Percentiles rank a stretch among this genome's conserved stretches.
Evolutionary conservation across 768 basidiomycete species (phyloP).

Genomic region (Hortiboletus flavorubellus): DNA sequence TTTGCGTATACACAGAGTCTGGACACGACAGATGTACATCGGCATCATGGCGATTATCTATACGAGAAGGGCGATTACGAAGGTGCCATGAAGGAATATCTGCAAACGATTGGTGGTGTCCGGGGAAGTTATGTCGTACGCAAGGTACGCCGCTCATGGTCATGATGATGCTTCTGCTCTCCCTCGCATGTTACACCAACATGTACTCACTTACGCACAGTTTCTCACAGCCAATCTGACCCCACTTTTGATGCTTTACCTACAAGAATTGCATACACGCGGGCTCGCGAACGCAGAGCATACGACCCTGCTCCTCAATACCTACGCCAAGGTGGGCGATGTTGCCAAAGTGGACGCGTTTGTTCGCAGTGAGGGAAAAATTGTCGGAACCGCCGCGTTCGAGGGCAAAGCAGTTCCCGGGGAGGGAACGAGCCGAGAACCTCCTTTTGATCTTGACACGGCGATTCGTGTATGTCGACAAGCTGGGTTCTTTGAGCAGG

Average conservation of each 20-base stretch:
- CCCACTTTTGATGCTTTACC: constrained; percentile 90
- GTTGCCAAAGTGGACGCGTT: constrained; percentile 84
- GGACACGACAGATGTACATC: constrained; percentile 86
- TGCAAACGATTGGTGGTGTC: constrained; percentile 84
- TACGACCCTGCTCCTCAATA: constrained; percentile 93
- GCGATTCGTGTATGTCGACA: constrained; percentile 96
- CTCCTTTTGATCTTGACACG: constrained; percentile 96
- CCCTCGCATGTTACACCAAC: neutral
- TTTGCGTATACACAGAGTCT: constrained; percentile 79
- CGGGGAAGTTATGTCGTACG: constrained; percentile 96
- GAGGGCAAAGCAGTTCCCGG: constrained; percentile 22
- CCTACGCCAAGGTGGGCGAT: constrained; percentile 96
- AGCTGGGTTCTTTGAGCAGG: constrained; percentile 95
- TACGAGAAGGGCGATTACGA: constrained; percentile 92
- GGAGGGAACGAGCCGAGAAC: constrained; percentile 53
- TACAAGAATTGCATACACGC: constrained; percentile 89
- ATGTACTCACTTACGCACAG: constrained; percentile 38
- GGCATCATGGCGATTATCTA: constrained; percentile 87
- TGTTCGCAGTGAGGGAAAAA: constrained; percentile 80
- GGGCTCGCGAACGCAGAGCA: constrained; percentile 94
- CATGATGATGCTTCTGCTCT: neutral
- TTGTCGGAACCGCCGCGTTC: constrained; percentile 25
- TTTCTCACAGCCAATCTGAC: constrained; percentile 97
- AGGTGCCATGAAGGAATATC: constrained; percentile 87
- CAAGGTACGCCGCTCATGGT: constrained; percentile 54